Evolutionary conservation across 2,329 filamentous ascomycete species (phyloP), one percentile per base, ranked within the genome.

Genomic region (Lachnellula suecica): DNA sequence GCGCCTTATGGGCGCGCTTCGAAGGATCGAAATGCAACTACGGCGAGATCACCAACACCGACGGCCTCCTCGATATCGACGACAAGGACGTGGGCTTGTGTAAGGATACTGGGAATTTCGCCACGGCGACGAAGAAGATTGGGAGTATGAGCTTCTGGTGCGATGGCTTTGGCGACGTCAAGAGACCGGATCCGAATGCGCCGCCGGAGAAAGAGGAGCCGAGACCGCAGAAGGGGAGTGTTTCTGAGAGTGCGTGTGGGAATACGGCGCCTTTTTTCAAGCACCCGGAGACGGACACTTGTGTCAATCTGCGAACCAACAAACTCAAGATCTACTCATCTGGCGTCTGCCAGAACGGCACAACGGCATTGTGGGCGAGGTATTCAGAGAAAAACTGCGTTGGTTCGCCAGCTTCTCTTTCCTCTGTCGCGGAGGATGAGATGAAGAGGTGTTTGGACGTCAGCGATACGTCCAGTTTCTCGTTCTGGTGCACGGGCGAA

Each of bases 131-230:
- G 17, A 20, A 10, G 13, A 53, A 53, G 25, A 45, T 53, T 8
- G 44, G 47, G 4, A 57, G 54, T 34, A 51, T 57, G 40, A 43
- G 35, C 2, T 57, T 59, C 48, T 59, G 54, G 54, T 59, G 57
- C 25, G 54, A 55, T 13, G 56, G 52, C 25, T 50, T 55, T 24
- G 49, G 46, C 6, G 40, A 53, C 31, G 49, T 50, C 15, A 48
- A 46, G 20, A 44, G 40, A 10, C 41, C 51, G 1, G 45, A 51
- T 31, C 51, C 51, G n/a, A 49, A 51, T 29, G 52, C 44, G 4
- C 48, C 49, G 3, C 31, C 47, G 37, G 34, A 52, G 24, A 38
- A 43, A 24, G 46, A 49, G 13, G 35, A 27, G 13, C 44, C 46
- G 15, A 54, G 54, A n/a, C 35, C 42, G 4, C 24, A 25, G 23